Percentiles rank a stretch among this genome's conserved stretches.
These are phyloP conservation scores for Fusarium sp. DNA, from an alignment of 2,329 filamentous ascomycete species.

Conservation along the genomic window DNA sequence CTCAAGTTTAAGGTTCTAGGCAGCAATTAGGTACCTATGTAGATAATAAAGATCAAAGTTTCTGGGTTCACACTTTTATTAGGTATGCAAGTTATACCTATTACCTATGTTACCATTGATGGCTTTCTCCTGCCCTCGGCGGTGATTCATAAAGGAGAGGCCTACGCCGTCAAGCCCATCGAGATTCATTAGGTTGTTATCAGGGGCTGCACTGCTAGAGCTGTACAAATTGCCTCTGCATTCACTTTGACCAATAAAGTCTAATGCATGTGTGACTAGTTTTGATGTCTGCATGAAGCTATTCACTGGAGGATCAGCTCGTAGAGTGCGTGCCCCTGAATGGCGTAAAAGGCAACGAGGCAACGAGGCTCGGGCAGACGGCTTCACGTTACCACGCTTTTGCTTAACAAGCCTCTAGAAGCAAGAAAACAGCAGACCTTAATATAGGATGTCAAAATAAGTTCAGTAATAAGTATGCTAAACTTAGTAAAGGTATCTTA, in stretches of 20 bases:
- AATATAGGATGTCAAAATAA: background rate
- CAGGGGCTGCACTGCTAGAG: background rate
- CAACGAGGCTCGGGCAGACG: background rate
- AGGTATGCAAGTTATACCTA: no score
- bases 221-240: background rate
- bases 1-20: no score
- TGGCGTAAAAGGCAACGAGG: background rate
- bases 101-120: no score
- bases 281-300: background rate
- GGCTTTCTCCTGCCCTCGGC: no score
- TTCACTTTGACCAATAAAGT: background rate
- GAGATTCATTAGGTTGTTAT: no score
- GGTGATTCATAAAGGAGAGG: no score
- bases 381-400: background rate
- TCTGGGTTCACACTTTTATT: no score
- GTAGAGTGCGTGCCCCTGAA: background rate
- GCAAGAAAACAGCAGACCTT: no score
- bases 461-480: background rate
- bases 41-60: no score
- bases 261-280: background rate
- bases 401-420: no score
- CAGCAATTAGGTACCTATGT: no score
- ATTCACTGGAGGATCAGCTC: background rate
- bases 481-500: background rate
- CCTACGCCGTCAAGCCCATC: no score